These are phyloP conservation scores for Rhododendron molle DNA, from an alignment of 148 eudicot genomes.

Conservation along the genomic window DNA sequence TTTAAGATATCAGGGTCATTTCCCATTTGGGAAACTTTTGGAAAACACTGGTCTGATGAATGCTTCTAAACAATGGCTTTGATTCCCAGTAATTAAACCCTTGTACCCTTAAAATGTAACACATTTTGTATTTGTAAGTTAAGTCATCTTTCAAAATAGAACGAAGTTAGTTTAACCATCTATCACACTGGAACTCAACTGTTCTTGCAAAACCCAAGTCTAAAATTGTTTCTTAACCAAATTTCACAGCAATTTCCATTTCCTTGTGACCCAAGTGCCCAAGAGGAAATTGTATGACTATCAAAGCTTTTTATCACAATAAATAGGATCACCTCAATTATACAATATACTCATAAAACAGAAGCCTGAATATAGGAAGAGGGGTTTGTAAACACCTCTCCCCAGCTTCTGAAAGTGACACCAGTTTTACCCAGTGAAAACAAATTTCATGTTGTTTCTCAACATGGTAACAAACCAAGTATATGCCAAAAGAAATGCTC, in stretches of 20 bases:
- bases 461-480: not conserved
- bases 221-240: not conserved
- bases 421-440: not conserved
- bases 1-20: not conserved
- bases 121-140: not conserved
- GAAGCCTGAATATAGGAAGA: not conserved
- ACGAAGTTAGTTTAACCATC: not conserved
- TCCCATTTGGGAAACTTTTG: not conserved
- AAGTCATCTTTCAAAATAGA: not conserved
- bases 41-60: not conserved
- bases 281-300: not conserved
- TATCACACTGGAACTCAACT: not conserved
- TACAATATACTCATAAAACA: not conserved
- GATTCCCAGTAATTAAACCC: not conserved
- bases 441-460: not conserved
- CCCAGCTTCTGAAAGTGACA: not conserved
- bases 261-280: not conserved
- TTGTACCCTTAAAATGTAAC: not conserved
- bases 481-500: constrained; percentile 1
- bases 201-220: not conserved
- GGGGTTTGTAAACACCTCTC: not conserved
- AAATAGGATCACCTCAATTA: not conserved
- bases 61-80: not conserved
- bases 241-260: not conserved
- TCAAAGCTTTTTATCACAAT: not conserved